Evolutionary conservation across 306 rosid genomes (phyloP).

Genomic region (Rubus idaeus): DNA sequence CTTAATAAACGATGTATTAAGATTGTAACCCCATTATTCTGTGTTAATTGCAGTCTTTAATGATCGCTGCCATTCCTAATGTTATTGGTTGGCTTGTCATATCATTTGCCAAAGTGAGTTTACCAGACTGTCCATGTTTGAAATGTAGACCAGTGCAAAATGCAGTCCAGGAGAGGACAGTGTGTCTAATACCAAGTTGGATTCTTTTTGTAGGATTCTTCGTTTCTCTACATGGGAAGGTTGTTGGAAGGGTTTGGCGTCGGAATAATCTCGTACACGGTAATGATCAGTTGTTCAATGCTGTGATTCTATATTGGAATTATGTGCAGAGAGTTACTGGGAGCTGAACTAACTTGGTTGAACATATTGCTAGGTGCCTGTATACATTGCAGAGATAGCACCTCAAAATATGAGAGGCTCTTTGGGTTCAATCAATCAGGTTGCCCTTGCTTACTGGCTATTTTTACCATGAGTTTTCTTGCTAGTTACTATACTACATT

Average conservation of each 20-base stretch:
- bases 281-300: conserved; percentile 28
- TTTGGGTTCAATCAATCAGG: conserved; percentile 88
- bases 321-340: conserved; percentile 24
- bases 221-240: conserved; percentile 97
- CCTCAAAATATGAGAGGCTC: conserved; percentile 90
- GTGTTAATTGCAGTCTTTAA: conserved; percentile 67
- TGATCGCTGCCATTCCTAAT: conserved; percentile 92
- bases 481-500: background rate
- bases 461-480: background rate
- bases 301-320: conserved; percentile 15
- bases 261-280: conserved; percentile 93
- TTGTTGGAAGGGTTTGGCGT: conserved; percentile 98
- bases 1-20: background rate
- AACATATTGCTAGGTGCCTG: conserved; percentile 65
- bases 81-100: conserved; percentile 85
- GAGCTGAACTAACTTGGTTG: conserved; percentile 17
- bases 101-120: conserved; percentile 86
- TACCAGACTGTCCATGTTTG: conserved; percentile 6
- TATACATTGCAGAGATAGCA: conserved; percentile 90
- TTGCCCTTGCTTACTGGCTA: conserved; percentile 32
- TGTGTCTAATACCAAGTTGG: conserved; percentile 8
- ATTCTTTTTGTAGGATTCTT: conserved; percentile 58
- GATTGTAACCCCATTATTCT: conserved; percentile 14
- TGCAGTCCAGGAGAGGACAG: background rate
- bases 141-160: conserved; percentile 11